Base-by-base conservation (phyloP, 2,329 filamentous ascomycete genomes). In the Fusarium sp. region DNA sequence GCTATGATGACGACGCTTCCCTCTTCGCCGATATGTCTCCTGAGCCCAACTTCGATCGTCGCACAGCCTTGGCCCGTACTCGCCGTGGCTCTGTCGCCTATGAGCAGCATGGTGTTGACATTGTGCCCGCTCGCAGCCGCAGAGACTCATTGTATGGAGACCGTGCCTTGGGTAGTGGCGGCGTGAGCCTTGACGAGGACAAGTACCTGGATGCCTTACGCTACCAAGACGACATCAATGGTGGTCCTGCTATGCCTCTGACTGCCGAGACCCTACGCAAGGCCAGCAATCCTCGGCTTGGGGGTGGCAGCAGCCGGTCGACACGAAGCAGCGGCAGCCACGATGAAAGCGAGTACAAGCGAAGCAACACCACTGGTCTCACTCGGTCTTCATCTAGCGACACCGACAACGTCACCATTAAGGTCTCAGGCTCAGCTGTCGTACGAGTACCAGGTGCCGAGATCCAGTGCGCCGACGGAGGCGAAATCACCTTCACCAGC, bases 281-380 rank as follows among this genome's bases (percentile, higher is more conserved):
- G 75, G 86, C 82, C 30, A 83, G 78, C 67, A 84, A 82, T 47
- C 66, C 66, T 73, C 78, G 75, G 57, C 83, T 80, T 66, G 84
- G 81, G 62, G 83, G 81, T 7, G 79, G 81, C 23, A 88, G 85
- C 80, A 89, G 86, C 74, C 84, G 84, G 27, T 89, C 86, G 40
- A 90, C 84, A 55, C 85, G 85, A 68, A 90, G 86, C 82, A 89
- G 84, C 67, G 85, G 78, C 23, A 91, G 89, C 75, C 88, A 84
- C 44, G 89, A 91, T 71, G 89, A 91, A 61, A 91, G 89, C 78
- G 89, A 90, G 60, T 90, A 86, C 77, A 85, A 85, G 69, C 86
- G 87, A 67, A 90, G 88, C 57, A 87, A 87, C 30, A 89, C 89
- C 0, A 91, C 89, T 12, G 85, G 87, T 41, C 88, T 89, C 10